Evolutionary conservation across 768 basidiomycete genomes (phyloP).

Genomic region (Tricholoma sp.): DNA sequence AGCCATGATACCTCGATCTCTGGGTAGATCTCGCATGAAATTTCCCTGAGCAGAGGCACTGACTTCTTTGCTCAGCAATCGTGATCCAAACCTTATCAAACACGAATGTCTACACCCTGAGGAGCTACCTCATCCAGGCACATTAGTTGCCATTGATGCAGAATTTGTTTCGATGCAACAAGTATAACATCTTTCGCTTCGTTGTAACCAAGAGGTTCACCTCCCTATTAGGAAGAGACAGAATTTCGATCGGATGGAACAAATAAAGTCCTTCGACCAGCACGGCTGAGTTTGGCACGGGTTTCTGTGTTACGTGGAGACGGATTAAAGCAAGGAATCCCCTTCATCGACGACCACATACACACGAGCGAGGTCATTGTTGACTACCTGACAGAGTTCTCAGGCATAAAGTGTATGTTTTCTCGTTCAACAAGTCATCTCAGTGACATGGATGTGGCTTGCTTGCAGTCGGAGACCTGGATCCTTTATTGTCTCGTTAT

Average conservation of each 20-base stretch:
- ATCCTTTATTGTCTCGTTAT: constrained; percentile 75
- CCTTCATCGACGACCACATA: constrained; percentile 98
- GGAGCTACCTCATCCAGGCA: constrained; percentile 84
- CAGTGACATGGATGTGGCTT: constrained; percentile 5
- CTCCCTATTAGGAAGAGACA: constrained; percentile 70
- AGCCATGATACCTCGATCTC: constrained; percentile 87
- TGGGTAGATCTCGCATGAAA: constrained; percentile 39
- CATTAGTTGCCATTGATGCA: constrained; percentile 91
- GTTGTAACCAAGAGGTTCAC: neutral
- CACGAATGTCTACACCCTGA: constrained; percentile 67
- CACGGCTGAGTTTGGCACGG: constrained; percentile 86
- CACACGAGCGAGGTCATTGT: constrained; percentile 94
- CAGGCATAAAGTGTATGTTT: constrained; percentile 83
- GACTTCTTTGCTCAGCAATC: constrained; percentile 47
- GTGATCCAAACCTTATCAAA: constrained; percentile 66
- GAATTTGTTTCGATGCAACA: constrained; percentile 98
- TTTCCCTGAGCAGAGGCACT: neutral
- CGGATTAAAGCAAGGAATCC: constrained; percentile 72
- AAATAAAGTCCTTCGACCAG: constrained; percentile 87
- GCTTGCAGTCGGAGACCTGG: constrained; percentile 80
- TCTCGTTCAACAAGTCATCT: neutral
- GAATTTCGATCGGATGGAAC: constrained; percentile 94
- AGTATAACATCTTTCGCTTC: constrained; percentile 31
- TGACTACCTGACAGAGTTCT: constrained; percentile 95
- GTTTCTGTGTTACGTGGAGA: constrained; percentile 91